A percentile compares a stretch with the other conserved stretches of the same genome.
These are phyloP conservation scores for Yamadazyma diddensiae DNA, from an alignment of 1,139 yeast species.

Conservation along the genomic window DNA sequence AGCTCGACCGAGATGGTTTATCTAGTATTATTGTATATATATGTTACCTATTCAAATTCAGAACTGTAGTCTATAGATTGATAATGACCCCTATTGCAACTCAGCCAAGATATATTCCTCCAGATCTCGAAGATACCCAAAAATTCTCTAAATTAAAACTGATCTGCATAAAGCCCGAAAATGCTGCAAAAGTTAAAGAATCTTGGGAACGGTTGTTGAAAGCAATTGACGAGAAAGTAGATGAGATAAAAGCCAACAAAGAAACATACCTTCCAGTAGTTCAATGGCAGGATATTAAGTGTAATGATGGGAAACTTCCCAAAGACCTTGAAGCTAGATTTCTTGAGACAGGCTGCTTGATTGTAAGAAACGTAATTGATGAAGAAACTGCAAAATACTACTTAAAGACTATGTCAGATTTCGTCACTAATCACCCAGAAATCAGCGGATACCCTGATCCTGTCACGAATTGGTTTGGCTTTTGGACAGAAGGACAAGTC, in stretches of 20 bases:
- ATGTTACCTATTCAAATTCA: no score
- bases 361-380: conserved; percentile 22
- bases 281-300: conserved; percentile 16
- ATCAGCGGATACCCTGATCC: conserved; percentile 33
- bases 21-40: no score
- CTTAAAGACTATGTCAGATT: conserved; percentile 19
- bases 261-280: conserved; percentile 17
- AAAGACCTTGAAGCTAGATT: conserved; percentile 10
- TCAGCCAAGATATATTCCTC: conserved; percentile 8
- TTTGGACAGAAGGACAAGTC: conserved; percentile 44
- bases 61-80: no score
- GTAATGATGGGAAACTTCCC: conserved; percentile 14
- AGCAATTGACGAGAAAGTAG: conserved; percentile 17
- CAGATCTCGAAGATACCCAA: conserved; percentile 10
- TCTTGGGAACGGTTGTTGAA: conserved; percentile 22
- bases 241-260: conserved; percentile 15
- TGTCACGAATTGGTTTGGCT: conserved; percentile 29
- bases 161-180: conserved; percentile 19
- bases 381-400: conserved; percentile 15
- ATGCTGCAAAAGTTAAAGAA: conserved; percentile 18
- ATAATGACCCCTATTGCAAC: conserved; percentile 12
- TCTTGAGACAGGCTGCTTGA: conserved; percentile 17
- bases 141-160: conserved; percentile 14
- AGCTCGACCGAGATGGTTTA: no score
- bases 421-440: conserved; percentile 25